Conservation (phyloP, 495 filamentous ascomycete genomes). For the Patellaria atrata region DNA sequence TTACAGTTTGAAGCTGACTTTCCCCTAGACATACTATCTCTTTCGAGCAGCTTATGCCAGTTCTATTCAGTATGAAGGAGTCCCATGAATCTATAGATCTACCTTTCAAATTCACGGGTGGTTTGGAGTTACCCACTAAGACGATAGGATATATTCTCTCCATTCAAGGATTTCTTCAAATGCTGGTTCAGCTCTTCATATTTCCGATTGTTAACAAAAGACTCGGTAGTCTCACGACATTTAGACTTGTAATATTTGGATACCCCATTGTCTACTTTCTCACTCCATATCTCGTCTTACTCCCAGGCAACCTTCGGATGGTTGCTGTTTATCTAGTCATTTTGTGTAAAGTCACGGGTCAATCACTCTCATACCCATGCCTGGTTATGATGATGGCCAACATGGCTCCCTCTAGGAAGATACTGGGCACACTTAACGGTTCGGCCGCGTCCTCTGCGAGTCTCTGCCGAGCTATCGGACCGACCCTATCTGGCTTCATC, state of each 20-base stretch:
- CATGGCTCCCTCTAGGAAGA: conserved; percentile 60
- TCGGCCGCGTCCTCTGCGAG: conserved; percentile 84
- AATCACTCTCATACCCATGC: conserved; percentile 73
- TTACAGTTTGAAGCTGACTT: conserved; percentile 6
- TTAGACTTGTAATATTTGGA: conserved; percentile 58
- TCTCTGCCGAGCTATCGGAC: conserved; percentile 72
- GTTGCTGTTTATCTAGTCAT: conserved; percentile 58
- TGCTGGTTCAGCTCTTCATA: conserved; percentile 67
- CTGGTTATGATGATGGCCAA: conserved; percentile 76
- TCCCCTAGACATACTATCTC: conserved; percentile 66
- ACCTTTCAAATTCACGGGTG: conserved; percentile 79
- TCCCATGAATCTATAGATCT: conserved; percentile 41
- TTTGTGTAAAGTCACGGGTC: conserved; percentile 77
- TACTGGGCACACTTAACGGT: conserved; percentile 84
- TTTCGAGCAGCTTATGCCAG: conserved; percentile 84
- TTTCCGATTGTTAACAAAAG: conserved; percentile 59
- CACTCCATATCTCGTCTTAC: conserved; percentile 77
- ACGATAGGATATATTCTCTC: conserved; percentile 77
- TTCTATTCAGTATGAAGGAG: conserved; percentile 68
- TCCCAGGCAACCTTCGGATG: conserved; percentile 57
- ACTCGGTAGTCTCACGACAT: conserved; percentile 64
- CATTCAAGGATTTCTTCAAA: conserved; percentile 77
- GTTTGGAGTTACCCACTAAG: conserved; percentile 67
- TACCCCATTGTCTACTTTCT: conserved; percentile 84
- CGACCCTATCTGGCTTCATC: conserved; percentile 71